These are phyloP conservation scores for Pelargonium citronellum DNA, from an alignment of 441 rosid genomes.

Conservation along the genomic window DNA sequence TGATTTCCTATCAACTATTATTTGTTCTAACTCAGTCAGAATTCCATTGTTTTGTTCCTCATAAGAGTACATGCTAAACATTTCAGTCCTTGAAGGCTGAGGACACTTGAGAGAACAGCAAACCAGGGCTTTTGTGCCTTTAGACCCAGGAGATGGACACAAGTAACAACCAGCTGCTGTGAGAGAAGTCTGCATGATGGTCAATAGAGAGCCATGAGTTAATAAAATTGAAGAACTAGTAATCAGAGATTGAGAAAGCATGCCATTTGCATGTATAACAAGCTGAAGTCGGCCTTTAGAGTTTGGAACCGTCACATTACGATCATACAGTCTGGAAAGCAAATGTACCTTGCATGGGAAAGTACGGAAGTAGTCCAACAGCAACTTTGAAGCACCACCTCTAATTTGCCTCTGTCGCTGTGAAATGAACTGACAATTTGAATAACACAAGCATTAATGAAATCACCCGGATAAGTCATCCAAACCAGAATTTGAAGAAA, in stretches of 20 bases:
- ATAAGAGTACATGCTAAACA: constrained; percentile 25
- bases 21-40: constrained; percentile 35
- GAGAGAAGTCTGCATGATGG: constrained; percentile 58
- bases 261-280: background rate
- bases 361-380: constrained; percentile 54
- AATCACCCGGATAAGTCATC: constrained; percentile 9
- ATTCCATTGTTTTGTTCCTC: constrained; percentile 25
- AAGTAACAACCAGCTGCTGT: constrained; percentile 95
- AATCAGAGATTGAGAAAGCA: background rate
- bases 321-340: constrained; percentile 12
- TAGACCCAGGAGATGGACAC: constrained; percentile 81
- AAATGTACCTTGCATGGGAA: constrained; percentile 71
- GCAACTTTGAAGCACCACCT: constrained; percentile 64
- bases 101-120: constrained; percentile 70
- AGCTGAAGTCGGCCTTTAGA: background rate
- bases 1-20: constrained; percentile 40
- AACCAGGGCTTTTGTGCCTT: constrained; percentile 67
- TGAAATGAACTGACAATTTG: constrained; percentile 59
- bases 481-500: constrained; percentile 1
- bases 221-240: constrained; percentile 2
- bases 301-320: no score
- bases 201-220: constrained; percentile 16
- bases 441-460: constrained; percentile 25
- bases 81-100: constrained; percentile 44
- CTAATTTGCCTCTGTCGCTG: constrained; percentile 81